Evolutionary conservation across 2,329 filamentous ascomycete species (phyloP).

Genomic region (Penicillium sp.): DNA sequence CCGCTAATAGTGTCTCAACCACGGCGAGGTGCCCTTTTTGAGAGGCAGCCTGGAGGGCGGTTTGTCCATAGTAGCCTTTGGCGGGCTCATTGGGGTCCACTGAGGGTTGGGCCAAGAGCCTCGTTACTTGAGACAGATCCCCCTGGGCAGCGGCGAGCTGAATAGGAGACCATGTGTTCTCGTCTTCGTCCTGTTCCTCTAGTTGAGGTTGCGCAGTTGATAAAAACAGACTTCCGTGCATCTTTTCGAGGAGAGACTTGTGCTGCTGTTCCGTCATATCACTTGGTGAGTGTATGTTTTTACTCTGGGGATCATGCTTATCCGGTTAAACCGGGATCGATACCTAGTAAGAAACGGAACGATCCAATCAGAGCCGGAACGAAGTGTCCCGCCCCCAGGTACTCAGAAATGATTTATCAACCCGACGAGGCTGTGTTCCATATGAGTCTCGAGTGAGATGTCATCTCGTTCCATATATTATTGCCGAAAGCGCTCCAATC

Average conservation of each 20-base stretch:
- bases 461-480: background rate
- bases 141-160: background rate
- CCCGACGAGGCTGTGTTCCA: too few relatives aligned
- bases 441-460: too few relatives aligned
- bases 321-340: background rate
- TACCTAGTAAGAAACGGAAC: background rate
- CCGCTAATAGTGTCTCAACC: constrained; percentile 7
- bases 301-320: background rate
- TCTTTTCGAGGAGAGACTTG: background rate
- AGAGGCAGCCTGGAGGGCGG: constrained; percentile 37
- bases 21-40: constrained; percentile 20
- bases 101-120: background rate
- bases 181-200: background rate
- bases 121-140: background rate
- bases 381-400: background rate
- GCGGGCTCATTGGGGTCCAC: constrained; percentile 1
- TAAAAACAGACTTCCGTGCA: background rate
- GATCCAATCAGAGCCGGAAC: background rate
- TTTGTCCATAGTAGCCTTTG: constrained; percentile 20
- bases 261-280: background rate
- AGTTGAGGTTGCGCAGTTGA: background rate
- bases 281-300: background rate
- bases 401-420: background rate
- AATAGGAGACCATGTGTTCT: background rate
- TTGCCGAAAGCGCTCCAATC: background rate